phyloP scores from a whole-genome alignment of 352 stramenopile species.

The Phytophthora pinifolia region DNA sequence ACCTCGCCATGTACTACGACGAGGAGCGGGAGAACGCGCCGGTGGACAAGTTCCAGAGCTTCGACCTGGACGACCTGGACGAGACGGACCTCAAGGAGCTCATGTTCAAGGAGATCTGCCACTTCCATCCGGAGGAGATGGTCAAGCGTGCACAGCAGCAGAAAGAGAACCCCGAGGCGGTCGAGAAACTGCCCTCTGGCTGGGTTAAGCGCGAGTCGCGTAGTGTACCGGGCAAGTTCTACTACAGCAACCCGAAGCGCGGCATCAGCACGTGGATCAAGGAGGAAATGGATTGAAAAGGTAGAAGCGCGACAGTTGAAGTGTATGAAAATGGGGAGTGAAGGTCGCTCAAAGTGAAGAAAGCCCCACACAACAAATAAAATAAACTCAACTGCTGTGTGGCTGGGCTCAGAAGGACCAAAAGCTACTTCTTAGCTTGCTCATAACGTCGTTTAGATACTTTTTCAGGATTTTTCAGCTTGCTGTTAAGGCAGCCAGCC shows the following conservation, averaged over 20 bases:
- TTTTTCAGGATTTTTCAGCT: conserved; percentile 8
- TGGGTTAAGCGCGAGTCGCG: conserved; percentile 88
- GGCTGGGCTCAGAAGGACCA: background rate
- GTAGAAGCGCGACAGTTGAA: conserved; percentile 16
- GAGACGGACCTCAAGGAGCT: conserved; percentile 86
- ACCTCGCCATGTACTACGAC: conserved; percentile 91
- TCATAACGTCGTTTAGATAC: background rate
- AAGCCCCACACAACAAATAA: conserved; percentile 18
- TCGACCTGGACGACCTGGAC: conserved; percentile 83
- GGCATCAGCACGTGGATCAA: conserved; percentile 91
- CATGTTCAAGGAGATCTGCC: conserved; percentile 91
- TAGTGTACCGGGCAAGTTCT: conserved; percentile 86
- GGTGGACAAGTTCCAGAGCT: conserved; percentile 84
- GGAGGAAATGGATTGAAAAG: conserved; percentile 74
- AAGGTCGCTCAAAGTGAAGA: conserved; percentile 26
- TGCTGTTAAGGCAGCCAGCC: conserved; percentile 16
- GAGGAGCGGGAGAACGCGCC: conserved; percentile 62
- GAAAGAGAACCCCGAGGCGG: conserved; percentile 58
- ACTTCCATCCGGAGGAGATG: conserved; percentile 90
- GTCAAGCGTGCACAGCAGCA: conserved; percentile 84
- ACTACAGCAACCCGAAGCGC: conserved; percentile 90
- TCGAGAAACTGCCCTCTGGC: conserved; percentile 75
- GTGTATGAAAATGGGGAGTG: conserved; percentile 31
- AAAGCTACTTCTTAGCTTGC: conserved; percentile 6
- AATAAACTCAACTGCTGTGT: conserved; percentile 20